Percentiles rank a stretch among this genome's conserved stretches.
phyloP scores from a whole-genome alignment of 1,139 yeast species.

The Saccharomycopsis hybrid region DNA sequence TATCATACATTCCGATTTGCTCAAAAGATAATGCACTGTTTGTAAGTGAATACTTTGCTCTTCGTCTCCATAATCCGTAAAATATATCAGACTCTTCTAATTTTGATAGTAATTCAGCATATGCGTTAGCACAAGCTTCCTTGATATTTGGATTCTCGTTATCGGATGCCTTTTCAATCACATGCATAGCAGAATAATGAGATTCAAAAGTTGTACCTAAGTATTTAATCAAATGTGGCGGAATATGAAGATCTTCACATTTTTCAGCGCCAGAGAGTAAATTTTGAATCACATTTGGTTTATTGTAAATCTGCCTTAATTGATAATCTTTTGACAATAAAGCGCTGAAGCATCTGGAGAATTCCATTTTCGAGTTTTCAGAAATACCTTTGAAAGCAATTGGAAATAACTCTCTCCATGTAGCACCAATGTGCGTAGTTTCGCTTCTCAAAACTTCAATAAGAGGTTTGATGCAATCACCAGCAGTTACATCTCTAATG shows the following conservation, averaged over 20 bases:
- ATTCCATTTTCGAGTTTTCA: constrained; percentile 74
- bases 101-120: constrained; percentile 81
- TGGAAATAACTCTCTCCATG: constrained; percentile 85
- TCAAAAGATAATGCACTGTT: constrained; percentile 90
- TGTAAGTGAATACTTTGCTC: constrained; percentile 91
- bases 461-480: constrained; percentile 61
- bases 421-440: constrained; percentile 69
- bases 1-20: constrained; percentile 92
- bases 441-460: constrained; percentile 79
- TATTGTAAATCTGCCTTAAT: constrained; percentile 74
- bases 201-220: constrained; percentile 82
- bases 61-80: constrained; percentile 94
- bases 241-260: constrained; percentile 71
- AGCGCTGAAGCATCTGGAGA: constrained; percentile 71
- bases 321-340: constrained; percentile 88
- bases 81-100: constrained; percentile 95
- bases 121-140: constrained; percentile 86
- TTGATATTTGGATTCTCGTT: constrained; percentile 67
- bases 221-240: constrained; percentile 91
- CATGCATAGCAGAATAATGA: constrained; percentile 76
- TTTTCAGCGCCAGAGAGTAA: constrained; percentile 74
- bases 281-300: constrained; percentile 85
- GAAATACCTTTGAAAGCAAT: constrained; percentile 68
- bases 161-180: constrained; percentile 45
- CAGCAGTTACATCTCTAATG: constrained; percentile 44